Percentiles rank a stretch among this genome's conserved stretches.
These are phyloP conservation scores for Lachancea sp. DNA, from an alignment of 805 yeast species.

Conservation along the genomic window DNA sequence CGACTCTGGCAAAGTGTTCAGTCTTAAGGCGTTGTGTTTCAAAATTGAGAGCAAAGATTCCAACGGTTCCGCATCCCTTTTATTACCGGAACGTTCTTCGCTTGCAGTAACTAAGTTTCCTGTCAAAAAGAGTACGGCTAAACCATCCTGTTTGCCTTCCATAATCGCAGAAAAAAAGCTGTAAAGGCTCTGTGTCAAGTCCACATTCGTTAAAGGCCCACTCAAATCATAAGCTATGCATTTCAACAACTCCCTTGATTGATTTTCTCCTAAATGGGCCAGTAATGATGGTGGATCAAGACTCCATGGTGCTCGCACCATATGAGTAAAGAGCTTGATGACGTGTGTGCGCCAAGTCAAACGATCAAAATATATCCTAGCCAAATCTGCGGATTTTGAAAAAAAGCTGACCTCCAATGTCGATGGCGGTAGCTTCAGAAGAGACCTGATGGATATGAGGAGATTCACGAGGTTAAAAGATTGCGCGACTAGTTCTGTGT, in stretches of 20 bases:
- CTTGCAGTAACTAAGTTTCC: conserved; percentile 37
- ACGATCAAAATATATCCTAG: conserved; percentile 49
- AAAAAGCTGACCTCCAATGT: conserved; percentile 59
- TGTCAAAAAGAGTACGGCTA: conserved; percentile 63
- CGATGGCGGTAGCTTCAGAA: conserved; percentile 47
- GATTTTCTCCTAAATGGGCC: conserved; percentile 68
- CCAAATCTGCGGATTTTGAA: conserved; percentile 47
- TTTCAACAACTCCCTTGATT: conserved; percentile 53
- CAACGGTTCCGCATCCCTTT: conserved; percentile 10
- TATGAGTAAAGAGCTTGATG: conserved; percentile 48
- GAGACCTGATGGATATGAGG: conserved; percentile 51
- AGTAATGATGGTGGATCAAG: conserved; percentile 68
- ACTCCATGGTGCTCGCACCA: conserved; percentile 53
- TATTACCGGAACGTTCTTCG: conserved; percentile 10
- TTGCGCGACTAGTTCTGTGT: conserved; percentile 38
- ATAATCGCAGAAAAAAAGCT: conserved; percentile 62
- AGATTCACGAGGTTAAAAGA: conserved; percentile 52
- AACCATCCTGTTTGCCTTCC: conserved; percentile 70
- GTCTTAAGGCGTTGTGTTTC: conserved; percentile 46
- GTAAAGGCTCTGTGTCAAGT: conserved; percentile 49
- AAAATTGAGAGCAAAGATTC: conserved; percentile 49
- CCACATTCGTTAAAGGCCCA: conserved; percentile 46
- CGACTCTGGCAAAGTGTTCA: conserved; percentile 51
- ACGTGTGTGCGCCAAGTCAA: conserved; percentile 44
- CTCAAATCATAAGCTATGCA: conserved; percentile 56